Percentiles rank a stretch among this genome's conserved stretches.
Evolutionary conservation across 768 basidiomycete species (phyloP).

Genomic region (Lentinula detonsa): DNA sequence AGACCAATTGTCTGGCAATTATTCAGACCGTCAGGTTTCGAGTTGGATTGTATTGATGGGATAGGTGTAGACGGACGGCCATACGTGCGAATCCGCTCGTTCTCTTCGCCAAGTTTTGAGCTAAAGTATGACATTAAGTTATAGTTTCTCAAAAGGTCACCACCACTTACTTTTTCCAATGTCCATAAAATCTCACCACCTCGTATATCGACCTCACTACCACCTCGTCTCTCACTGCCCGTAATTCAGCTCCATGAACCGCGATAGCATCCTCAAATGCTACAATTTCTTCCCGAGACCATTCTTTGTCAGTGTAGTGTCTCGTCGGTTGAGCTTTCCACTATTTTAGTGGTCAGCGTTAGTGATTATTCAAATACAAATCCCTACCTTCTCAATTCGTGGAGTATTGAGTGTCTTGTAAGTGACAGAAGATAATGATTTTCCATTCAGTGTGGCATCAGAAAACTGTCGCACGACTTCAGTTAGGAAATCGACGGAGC

Average conservation of each 20-base stretch:
- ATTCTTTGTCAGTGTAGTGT: constrained; percentile 63
- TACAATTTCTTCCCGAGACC: constrained; percentile 61
- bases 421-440: constrained; percentile 54
- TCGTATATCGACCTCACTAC: constrained; percentile 64
- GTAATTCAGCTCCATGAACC: constrained; percentile 74
- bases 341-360: constrained; percentile 27
- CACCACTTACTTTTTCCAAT: constrained; percentile 71
- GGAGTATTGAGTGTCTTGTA: constrained; percentile 45
- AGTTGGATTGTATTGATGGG: constrained; percentile 15
- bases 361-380: background rate
- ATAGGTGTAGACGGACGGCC: constrained; percentile 30
- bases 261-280: constrained; percentile 74
- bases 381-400: constrained; percentile 59
- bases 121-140: constrained; percentile 27
- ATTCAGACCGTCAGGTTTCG: constrained; percentile 30
- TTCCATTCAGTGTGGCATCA: constrained; percentile 53
- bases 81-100: constrained; percentile 39
- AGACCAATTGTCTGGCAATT: constrained; percentile 44
- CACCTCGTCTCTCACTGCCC: constrained; percentile 71
- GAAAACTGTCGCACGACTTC: constrained; percentile 71
- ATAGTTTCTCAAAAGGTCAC: background rate
- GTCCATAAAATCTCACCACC: constrained; percentile 78
- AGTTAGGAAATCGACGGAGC: constrained; percentile 76
- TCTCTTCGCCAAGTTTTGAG: constrained; percentile 64
- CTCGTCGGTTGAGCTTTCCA: constrained; percentile 66